A percentile compares a stretch with the other conserved stretches of the same genome.
phyloP scores from a whole-genome alignment of 371 early-diverging fungal genomes.

The Neoconidiobolus thromboides region DNA sequence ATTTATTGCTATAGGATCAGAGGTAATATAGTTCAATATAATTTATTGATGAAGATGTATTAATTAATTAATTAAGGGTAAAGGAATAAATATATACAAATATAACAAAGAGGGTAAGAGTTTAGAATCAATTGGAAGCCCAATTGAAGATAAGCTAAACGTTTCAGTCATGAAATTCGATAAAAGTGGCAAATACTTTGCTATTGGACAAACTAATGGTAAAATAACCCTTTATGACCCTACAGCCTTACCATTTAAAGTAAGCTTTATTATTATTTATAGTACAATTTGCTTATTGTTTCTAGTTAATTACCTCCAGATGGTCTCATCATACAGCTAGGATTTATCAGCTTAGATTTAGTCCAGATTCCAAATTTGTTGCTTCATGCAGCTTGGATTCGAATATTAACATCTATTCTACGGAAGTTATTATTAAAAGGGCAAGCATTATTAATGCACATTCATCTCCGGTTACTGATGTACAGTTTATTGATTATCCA shows the following conservation, averaged over 20 bases:
- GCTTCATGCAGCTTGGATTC: conserved; percentile 78
- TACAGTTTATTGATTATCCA: neutral
- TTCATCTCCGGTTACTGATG: neutral
- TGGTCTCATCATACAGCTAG: conserved; percentile 89
- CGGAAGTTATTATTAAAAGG: conserved; percentile 53
- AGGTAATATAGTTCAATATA: neutral
- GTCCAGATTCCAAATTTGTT: conserved; percentile 45
- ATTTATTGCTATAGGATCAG: no score
- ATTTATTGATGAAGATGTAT: neutral
- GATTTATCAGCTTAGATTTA: conserved; percentile 60
- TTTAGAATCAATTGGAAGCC: neutral
- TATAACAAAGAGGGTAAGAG: conserved; percentile 14
- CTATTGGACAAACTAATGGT: conserved; percentile 65
- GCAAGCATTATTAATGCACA: conserved; percentile 14
- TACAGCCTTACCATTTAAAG: conserved; percentile 18
- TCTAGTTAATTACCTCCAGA: conserved; percentile 12
- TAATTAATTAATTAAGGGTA: neutral
- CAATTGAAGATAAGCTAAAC: neutral
- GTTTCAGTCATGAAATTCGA: conserved; percentile 46
- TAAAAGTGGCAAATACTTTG: conserved; percentile 34
- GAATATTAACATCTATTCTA: conserved; percentile 76
- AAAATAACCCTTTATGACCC: conserved; percentile 58
- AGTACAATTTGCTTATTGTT: neutral
- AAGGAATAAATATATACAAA: conserved; percentile 19
- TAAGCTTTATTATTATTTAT: conserved; percentile 5